These are phyloP conservation scores for Pseudopyrenochaeta lycopersici DNA, from an alignment of 2,329 filamentous ascomycete species.

Conservation along the genomic window DNA sequence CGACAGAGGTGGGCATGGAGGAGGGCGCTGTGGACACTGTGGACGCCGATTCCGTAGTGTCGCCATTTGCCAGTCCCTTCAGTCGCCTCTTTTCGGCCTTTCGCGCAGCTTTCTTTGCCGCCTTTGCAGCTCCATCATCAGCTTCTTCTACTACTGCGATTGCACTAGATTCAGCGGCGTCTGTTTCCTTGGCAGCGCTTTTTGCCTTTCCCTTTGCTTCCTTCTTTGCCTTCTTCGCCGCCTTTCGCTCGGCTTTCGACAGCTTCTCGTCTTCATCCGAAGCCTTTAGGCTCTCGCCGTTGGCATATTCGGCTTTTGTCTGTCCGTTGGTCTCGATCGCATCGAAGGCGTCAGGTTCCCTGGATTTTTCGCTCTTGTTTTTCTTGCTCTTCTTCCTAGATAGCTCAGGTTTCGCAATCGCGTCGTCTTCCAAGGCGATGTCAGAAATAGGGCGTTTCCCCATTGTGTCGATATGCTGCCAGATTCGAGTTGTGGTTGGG, in stretches of 20 bases:
- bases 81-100: constrained; percentile 51
- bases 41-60: constrained; percentile 26
- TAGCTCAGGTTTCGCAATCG: constrained; percentile 26
- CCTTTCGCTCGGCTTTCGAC: constrained; percentile 55
- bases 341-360: constrained; percentile 23
- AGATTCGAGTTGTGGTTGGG: constrained; percentile 1
- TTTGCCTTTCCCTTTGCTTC: constrained; percentile 47
- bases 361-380: constrained; percentile 43
- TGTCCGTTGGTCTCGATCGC: constrained; percentile 31
- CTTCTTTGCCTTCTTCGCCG: constrained; percentile 52
- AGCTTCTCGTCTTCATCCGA: constrained; percentile 43
- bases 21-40: constrained; percentile 29
- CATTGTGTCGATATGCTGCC: constrained; percentile 33
- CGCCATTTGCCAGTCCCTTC: constrained; percentile 41
- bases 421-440: constrained; percentile 36
- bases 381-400: constrained; percentile 51
- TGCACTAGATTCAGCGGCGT: constrained; percentile 22
- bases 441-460: constrained; percentile 49
- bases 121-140: constrained; percentile 41
- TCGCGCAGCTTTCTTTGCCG: constrained; percentile 45
- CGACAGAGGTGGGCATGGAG: constrained; percentile 27
- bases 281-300: constrained; percentile 18
- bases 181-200: constrained; percentile 28
- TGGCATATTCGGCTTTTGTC: constrained; percentile 27
- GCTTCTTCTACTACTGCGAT: constrained; percentile 32